phyloP scores from a whole-genome alignment of 1,139 yeast genomes.

The Candida anutae region DNA sequence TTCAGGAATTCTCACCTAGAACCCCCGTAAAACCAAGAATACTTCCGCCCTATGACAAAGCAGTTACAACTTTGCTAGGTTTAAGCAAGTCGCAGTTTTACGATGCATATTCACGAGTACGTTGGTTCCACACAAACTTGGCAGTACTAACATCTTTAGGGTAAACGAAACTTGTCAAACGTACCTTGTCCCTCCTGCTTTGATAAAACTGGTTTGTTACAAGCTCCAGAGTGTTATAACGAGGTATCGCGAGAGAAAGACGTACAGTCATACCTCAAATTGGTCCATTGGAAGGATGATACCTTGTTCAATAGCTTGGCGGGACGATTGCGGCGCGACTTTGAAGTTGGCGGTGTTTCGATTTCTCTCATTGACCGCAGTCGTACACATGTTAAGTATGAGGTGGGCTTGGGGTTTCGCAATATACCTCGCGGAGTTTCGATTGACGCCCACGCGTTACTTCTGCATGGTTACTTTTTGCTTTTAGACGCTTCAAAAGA shows the following conservation, averaged over 20 bases:
- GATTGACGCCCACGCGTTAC: conserved; percentile 58
- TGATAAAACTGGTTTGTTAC: conserved; percentile 39
- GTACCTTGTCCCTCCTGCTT: conserved; percentile 52
- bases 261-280: conserved; percentile 32
- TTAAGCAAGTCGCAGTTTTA: conserved; percentile 54
- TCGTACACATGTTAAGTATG: conserved; percentile 42
- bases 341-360: conserved; percentile 44
- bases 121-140: conserved; percentile 5
- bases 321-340: conserved; percentile 23
- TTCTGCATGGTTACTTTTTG: conserved; percentile 48
- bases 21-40: too few relatives aligned
- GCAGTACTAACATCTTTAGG: conserved; percentile 21
- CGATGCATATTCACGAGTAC: conserved; percentile 46
- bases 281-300: conserved; percentile 46
- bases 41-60: too few relatives aligned
- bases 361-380: conserved; percentile 48
- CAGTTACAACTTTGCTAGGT: too few relatives aligned
- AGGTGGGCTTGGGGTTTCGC: conserved; percentile 36
- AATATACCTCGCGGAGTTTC: conserved; percentile 50
- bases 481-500: conserved; percentile 54
- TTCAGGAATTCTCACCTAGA: too few relatives aligned
- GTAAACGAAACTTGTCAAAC: conserved; percentile 49
- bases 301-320: conserved; percentile 31
- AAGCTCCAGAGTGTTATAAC: conserved; percentile 50
- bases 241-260: conserved; percentile 34